phyloP scores from a whole-genome alignment of 768 basidiomycete genomes.

The Trametes cingulata region DNA sequence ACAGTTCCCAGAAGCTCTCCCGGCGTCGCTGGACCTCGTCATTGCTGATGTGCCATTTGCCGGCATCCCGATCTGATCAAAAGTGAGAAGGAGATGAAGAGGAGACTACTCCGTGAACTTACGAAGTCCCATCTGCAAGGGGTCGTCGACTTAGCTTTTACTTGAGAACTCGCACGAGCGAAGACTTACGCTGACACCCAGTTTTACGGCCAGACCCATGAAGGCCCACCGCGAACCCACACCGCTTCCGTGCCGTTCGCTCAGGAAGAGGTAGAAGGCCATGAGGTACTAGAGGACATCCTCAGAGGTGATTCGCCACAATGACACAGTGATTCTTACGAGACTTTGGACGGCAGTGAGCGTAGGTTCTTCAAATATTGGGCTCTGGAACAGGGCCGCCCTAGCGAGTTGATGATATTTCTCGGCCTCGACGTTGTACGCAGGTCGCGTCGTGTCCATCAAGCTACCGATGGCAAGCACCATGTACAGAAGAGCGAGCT shows the following conservation, averaged over 20 bases:
- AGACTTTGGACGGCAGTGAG: conserved; percentile 64
- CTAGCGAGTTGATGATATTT: conserved; percentile 62
- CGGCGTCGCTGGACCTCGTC: conserved; percentile 60
- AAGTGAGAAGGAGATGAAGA: not conserved
- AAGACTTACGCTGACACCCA: conserved; percentile 61
- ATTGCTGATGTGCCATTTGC: conserved; percentile 58
- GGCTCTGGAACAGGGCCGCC: conserved; percentile 61
- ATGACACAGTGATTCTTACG: conserved; percentile 41
- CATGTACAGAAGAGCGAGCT: conserved; percentile 61
- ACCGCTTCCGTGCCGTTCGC: conserved; percentile 44
- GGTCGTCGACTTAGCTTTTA: not conserved
- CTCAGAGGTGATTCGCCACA: conserved; percentile 14
- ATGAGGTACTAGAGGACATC: conserved; percentile 56
- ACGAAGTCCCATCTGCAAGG: conserved; percentile 64
- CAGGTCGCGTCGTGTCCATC: conserved; percentile 56
- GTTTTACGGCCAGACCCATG: conserved; percentile 70
- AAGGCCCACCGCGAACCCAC: conserved; percentile 68
- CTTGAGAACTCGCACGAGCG: not conserved
- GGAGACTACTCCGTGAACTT: conserved; percentile 30
- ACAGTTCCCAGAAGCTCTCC: conserved; percentile 65
- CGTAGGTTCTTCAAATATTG: conserved; percentile 65
- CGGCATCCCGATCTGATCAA: conserved; percentile 62
- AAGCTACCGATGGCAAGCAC: conserved; percentile 65
- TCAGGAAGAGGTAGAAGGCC: conserved; percentile 46
- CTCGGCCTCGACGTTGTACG: conserved; percentile 58